Evolutionary conservation across 2,329 filamentous ascomycete genomes (phyloP).

Genomic region (Aspergillus sp.): DNA sequence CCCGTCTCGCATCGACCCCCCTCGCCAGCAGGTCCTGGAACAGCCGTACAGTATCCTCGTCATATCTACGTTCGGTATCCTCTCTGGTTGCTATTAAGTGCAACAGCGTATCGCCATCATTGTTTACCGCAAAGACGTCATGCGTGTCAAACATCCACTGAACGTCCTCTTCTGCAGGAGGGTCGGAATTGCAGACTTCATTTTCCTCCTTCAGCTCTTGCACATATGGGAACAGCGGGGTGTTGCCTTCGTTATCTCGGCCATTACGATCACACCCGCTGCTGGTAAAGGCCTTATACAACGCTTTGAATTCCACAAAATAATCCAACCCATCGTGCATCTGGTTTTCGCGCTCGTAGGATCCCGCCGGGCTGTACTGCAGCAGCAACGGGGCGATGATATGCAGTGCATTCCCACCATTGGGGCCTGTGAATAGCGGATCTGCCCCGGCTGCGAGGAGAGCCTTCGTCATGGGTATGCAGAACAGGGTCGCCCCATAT

Average conservation of each 20-base stretch:
- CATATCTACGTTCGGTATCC: not conserved
- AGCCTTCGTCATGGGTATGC: not conserved
- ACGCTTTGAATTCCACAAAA: not conserved
- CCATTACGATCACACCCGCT: conserved; percentile 1
- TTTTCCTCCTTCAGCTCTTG: not conserved
- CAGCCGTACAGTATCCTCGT: not conserved
- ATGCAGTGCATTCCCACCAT: conserved; percentile 2
- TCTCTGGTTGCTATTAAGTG: conserved; percentile 2
- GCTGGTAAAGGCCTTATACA: not conserved
- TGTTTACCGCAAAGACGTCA: conserved; percentile 4
- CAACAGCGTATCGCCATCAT: conserved; percentile 11
- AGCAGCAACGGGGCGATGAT: not conserved
- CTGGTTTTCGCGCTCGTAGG: not conserved
- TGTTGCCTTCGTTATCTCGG: conserved; percentile 6
- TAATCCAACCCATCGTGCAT: not conserved
- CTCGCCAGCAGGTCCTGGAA: not conserved
- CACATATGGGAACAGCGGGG: conserved; percentile 5
- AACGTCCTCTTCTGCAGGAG: not conserved
- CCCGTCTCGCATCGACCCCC: conserved; percentile 8
- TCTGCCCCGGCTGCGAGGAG: not conserved
- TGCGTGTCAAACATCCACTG: not conserved
- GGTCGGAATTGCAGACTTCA: not conserved
- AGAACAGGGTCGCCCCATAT: not conserved
- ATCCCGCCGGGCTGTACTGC: not conserved
- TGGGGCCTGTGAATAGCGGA: not conserved